Conservation (phyloP, 2,329 filamentous ascomycete genomes). For the Aspergillus pseudoterreus region DNA sequence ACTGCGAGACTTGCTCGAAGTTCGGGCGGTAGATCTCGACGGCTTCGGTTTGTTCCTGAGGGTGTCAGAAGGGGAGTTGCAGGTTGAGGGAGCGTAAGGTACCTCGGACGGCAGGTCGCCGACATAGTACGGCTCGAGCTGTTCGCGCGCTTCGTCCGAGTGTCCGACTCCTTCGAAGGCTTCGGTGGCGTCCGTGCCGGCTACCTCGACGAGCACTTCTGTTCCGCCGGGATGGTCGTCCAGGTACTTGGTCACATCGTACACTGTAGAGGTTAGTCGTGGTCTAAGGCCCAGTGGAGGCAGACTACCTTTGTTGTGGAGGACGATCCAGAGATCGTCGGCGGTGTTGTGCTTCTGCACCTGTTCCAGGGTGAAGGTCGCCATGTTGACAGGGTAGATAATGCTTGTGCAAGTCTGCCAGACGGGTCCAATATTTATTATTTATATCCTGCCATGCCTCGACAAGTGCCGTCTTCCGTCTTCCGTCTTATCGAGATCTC, state of each 20-base stretch:
- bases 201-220: conserved; percentile 37
- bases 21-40: conserved; percentile 18
- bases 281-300: not conserved
- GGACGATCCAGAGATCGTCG: conserved; percentile 52
- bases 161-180: conserved; percentile 42
- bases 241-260: conserved; percentile 55
- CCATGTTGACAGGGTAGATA: not conserved
- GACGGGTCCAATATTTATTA: not conserved
- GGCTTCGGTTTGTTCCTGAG: conserved; percentile 15
- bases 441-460: not conserved
- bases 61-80: not conserved
- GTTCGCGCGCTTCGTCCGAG: conserved; percentile 41
- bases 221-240: conserved; percentile 53
- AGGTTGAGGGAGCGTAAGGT: not conserved
- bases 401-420: not conserved
- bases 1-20: conserved; percentile 19
- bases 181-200: conserved; percentile 39
- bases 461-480: not conserved
- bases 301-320: conserved; percentile 50
- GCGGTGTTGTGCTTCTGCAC: conserved; percentile 47
- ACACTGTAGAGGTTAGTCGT: conserved; percentile 40
- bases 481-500: not conserved
- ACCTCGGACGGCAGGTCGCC: conserved; percentile 24
- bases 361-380: conserved; percentile 18
- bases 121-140: conserved; percentile 33